phyloP scores from a whole-genome alignment of 1,284 basidiomycete species.

The Athelia sp. region DNA sequence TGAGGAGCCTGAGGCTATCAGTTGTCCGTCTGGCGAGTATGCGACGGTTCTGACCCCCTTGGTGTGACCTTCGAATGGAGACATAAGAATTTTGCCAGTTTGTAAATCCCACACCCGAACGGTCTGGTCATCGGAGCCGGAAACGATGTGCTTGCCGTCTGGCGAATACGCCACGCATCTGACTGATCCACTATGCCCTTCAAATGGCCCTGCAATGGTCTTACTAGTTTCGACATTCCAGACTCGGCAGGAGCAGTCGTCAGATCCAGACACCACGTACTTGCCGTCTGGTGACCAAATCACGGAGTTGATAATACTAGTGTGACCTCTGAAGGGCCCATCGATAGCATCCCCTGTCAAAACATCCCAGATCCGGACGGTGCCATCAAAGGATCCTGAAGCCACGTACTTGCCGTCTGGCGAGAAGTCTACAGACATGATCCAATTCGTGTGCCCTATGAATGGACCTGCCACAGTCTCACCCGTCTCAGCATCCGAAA shows the following conservation, averaged over 20 bases:
- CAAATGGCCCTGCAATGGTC: neutral
- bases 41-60: neutral
- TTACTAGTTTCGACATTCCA: constrained; percentile 18
- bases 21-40: neutral
- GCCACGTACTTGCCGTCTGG: neutral
- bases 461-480: neutral
- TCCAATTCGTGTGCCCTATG: neutral
- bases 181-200: constrained; percentile 9
- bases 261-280: neutral
- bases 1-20: neutral
- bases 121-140: constrained; percentile 12
- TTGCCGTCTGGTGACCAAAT: neutral
- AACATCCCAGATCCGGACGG: neutral
- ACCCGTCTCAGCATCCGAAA: neutral
- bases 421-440: neutral
- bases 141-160: constrained; percentile 12
- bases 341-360: neutral
- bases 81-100: neutral
- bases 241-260: constrained; percentile 13
- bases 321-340: neutral
- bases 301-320: neutral
- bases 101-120: constrained; percentile 4
- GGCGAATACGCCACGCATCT: constrained; percentile 11
- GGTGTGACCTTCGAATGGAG: neutral
- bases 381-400: neutral